A percentile compares a stretch with the other conserved stretches of the same genome.
Evolutionary conservation across 805 yeast species (phyloP).

Genomic region (Starmerella vitae): DNA sequence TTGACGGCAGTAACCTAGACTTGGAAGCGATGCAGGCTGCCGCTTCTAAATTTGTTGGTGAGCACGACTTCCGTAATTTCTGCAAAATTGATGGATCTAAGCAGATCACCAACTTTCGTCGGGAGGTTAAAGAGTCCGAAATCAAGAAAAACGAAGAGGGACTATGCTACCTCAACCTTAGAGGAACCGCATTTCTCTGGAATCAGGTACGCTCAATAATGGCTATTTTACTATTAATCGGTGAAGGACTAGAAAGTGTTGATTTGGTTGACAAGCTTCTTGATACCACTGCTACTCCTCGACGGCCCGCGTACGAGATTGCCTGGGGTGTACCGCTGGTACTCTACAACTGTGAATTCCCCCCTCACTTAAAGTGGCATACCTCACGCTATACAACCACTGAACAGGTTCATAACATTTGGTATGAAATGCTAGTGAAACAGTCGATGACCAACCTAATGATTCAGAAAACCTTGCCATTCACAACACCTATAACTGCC

Average conservation of each 20-base stretch:
- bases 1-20: constrained; percentile 39
- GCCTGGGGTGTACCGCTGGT: constrained; percentile 83
- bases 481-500: constrained; percentile 1
- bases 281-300: constrained; percentile 42
- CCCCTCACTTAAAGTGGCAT: constrained; percentile 50
- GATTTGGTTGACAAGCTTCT: constrained; percentile 44
- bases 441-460: constrained; percentile 40
- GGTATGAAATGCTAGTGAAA: constrained; percentile 46
- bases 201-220: constrained; percentile 96
- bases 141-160: constrained; percentile 29
- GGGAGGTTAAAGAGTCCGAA: constrained; percentile 44
- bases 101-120: constrained; percentile 66
- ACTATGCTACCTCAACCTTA: constrained; percentile 56
- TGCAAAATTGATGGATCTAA: constrained; percentile 92
- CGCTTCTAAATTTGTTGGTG: constrained; percentile 49
- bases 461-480: constrained; percentile 27
- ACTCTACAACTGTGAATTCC: constrained; percentile 70
- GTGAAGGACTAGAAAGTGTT: constrained; percentile 60
- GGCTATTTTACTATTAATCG: constrained; percentile 66
- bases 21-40: constrained; percentile 56
- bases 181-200: constrained; percentile 90
- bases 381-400: constrained; percentile 16
- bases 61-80: constrained; percentile 84
- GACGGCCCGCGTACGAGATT: constrained; percentile 72
- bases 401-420: constrained; percentile 30